phyloP scores from a whole-genome alignment of 2,329 filamentous ascomycete species.

The Penicillium olsonii region DNA sequence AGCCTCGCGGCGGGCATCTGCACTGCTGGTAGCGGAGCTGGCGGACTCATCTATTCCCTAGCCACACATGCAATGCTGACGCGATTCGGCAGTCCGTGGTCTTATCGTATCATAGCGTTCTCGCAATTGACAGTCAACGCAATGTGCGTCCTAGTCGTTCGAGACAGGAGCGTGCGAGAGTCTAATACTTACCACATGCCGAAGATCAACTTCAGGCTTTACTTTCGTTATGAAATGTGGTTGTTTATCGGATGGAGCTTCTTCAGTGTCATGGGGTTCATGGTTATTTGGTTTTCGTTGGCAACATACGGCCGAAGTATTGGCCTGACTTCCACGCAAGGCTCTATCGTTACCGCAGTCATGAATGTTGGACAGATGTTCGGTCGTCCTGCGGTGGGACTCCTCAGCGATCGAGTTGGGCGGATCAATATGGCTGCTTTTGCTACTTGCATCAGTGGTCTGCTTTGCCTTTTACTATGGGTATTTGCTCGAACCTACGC shows the following conservation, averaged over 20 bases:
- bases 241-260: neutral
- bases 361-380: neutral
- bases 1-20: conserved; percentile 46
- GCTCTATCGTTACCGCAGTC: neutral
- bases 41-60: conserved; percentile 40
- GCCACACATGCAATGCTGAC: conserved; percentile 42
- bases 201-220: neutral
- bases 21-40: conserved; percentile 43
- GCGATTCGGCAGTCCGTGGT: conserved; percentile 41
- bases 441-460: conserved; percentile 22
- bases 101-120: conserved; percentile 38
- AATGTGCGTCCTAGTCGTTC: conserved; percentile 28
- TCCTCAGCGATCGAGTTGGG: neutral
- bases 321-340: neutral
- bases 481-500: too few relatives aligned
- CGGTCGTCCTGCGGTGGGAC: neutral
- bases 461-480: too few relatives aligned
- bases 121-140: conserved; percentile 41
- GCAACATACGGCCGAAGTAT: neutral
- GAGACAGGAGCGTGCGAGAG: neutral
- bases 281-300: neutral
- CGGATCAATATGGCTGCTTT: neutral
- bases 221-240: neutral
- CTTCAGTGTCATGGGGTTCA: neutral
- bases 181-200: neutral